Evolutionary conservation across 1,284 basidiomycete species (phyloP).

Genomic region (Hemileia vastatrix): DNA sequence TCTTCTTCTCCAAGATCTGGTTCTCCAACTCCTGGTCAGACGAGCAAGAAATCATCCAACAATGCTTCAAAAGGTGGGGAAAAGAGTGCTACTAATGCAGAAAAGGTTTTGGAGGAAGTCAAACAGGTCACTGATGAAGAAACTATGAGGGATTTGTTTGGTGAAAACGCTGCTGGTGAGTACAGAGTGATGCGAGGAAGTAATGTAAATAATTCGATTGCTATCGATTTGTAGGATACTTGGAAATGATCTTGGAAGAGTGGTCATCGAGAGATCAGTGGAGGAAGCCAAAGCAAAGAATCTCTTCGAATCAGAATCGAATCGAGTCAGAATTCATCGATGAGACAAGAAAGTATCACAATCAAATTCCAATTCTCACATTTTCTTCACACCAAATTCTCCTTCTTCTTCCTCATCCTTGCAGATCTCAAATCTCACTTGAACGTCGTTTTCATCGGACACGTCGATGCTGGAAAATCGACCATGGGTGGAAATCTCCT

Average conservation of each 20-base stretch:
- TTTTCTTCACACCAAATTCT: neutral
- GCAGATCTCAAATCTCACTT: conserved; percentile 42
- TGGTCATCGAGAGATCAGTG: neutral
- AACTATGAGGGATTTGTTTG: conserved; percentile 42
- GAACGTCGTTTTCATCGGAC: conserved; percentile 44
- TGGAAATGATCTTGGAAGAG: neutral
- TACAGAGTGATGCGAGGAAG: neutral
- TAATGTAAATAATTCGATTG: neutral
- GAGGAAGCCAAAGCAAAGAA: too few species aligned
- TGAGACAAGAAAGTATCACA: too few species aligned
- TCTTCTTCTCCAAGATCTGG: neutral
- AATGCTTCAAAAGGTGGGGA: conserved; percentile 31
- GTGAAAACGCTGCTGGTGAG: conserved; percentile 34
- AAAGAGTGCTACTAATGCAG: conserved; percentile 33
- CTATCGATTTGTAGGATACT: neutral
- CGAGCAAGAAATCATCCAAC: conserved; percentile 27
- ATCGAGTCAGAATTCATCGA: too few species aligned
- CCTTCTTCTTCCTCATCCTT: neutral
- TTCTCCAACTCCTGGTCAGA: conserved; percentile 12
- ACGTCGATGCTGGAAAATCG: conserved; percentile 44
- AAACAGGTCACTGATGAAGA: conserved; percentile 41
- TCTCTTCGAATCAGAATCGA: too few species aligned
- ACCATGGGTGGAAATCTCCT: conserved; percentile 43
- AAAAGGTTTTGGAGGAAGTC: conserved; percentile 39
- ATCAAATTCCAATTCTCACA: too few species aligned